phyloP scores from a whole-genome alignment of 2,329 filamentous ascomycete species.

The Thelonectria rubi region DNA sequence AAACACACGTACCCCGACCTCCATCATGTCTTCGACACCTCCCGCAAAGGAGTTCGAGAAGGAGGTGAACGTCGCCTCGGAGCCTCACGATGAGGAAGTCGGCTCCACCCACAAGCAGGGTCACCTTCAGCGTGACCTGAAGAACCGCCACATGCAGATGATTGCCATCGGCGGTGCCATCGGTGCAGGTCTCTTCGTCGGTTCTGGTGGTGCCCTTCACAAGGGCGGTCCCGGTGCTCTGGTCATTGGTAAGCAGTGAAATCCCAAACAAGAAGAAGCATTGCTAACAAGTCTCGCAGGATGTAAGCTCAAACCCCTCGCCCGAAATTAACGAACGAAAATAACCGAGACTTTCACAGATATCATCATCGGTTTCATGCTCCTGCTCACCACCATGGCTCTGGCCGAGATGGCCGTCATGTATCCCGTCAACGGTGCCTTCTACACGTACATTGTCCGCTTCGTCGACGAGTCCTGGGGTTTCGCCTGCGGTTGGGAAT shows the following conservation, averaged over 20 bases:
- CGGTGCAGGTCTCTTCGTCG: slow-evolving; percentile 88
- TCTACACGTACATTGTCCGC: slow-evolving; percentile 88
- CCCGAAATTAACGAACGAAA: neutral
- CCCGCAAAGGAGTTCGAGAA: slow-evolving; percentile 22
- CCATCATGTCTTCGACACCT: slow-evolving; percentile 24
- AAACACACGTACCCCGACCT: neutral
- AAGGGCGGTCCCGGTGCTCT: slow-evolving; percentile 57
- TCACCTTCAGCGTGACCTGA: slow-evolving; percentile 67
- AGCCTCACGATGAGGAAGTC: slow-evolving; percentile 26
- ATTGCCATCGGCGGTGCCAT: slow-evolving; percentile 76
- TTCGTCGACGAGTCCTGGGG: slow-evolving; percentile 95
- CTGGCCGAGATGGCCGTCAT: slow-evolving; percentile 91
- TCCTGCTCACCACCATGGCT: slow-evolving; percentile 91
- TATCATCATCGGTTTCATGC: slow-evolving; percentile 79
- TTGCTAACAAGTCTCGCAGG: slow-evolving; percentile 20
- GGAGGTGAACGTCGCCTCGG: slow-evolving; percentile 3
- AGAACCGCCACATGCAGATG: slow-evolving; percentile 92
- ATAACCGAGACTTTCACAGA: slow-evolving; percentile 11
- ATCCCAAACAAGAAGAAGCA: neutral
- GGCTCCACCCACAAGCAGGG: slow-evolving; percentile 29
- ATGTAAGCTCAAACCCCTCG: slow-evolving; percentile 11
- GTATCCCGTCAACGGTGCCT: slow-evolving; percentile 91
- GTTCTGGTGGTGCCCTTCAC: slow-evolving; percentile 76
- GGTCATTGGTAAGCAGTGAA: slow-evolving; percentile 19
- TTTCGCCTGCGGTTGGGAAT: slow-evolving; percentile 96